phyloP scores from a whole-genome alignment of 2,329 filamentous ascomycete genomes.

The Ophiosphaerella herpotricha region DNA sequence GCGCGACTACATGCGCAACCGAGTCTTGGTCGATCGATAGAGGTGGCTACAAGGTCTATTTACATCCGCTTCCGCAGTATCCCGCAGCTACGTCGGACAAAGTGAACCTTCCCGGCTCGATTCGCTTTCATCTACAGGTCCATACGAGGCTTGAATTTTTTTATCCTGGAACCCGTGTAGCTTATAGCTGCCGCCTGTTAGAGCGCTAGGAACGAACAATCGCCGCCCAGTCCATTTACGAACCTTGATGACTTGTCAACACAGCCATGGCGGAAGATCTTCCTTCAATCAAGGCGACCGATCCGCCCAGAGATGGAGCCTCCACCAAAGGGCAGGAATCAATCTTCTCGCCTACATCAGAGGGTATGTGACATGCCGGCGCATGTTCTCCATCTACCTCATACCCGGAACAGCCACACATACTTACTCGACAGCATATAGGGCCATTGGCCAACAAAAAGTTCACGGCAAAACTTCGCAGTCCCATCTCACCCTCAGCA shows the following conservation, averaged over 20 bases:
- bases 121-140: background rate
- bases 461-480: conserved; percentile 31
- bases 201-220: conserved; percentile 1
- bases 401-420: conserved; percentile 4
- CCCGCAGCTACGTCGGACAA: conserved; percentile 11
- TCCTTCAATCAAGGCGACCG: conserved; percentile 52
- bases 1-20: conserved; percentile 6
- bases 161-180: background rate
- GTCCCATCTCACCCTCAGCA: conserved; percentile 25
- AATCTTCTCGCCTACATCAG: conserved; percentile 24
- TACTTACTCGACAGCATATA: conserved; percentile 24
- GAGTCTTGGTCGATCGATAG: conserved; percentile 12
- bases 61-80: conserved; percentile 14
- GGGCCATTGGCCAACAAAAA: conserved; percentile 33
- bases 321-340: conserved; percentile 37
- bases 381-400: background rate
- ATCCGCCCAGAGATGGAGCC: conserved; percentile 42
- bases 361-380: conserved; percentile 25
- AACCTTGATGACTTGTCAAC: conserved; percentile 14
- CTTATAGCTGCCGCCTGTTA: background rate
- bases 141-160: background rate
- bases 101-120: background rate
- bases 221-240: conserved; percentile 14
- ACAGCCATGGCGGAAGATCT: conserved; percentile 48
- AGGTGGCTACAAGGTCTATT: conserved; percentile 8